phyloP scores from a whole-genome alignment of 495 filamentous ascomycete genomes.

The Penicillium longicatenatum region DNA sequence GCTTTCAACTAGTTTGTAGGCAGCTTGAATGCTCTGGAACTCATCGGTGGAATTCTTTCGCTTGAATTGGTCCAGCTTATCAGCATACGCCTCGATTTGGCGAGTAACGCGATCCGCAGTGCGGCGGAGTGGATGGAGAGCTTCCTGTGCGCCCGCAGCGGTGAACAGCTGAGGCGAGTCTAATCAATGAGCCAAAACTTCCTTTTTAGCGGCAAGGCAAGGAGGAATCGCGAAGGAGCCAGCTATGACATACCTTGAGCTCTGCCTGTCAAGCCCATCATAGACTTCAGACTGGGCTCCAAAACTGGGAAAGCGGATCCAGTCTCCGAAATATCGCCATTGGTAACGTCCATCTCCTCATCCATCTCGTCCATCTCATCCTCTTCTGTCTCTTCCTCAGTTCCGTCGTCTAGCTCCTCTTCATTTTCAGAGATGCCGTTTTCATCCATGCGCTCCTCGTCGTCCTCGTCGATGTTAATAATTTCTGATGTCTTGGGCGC shows the following conservation, averaged over 20 bases:
- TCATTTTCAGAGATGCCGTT: constrained; percentile 8
- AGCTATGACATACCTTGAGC: constrained; percentile 18
- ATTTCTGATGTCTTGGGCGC: constrained; percentile 35
- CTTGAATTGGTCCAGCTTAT: constrained; percentile 61
- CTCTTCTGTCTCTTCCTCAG: constrained; percentile 20
- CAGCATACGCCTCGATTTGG: constrained; percentile 68
- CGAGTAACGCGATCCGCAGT: constrained; percentile 61
- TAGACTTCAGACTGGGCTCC: constrained; percentile 23
- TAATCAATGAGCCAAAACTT: constrained; percentile 20
- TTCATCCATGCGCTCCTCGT: constrained; percentile 27
- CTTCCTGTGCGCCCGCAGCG: constrained; percentile 51
- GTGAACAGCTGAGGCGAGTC: constrained; percentile 46
- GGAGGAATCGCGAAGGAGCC: neutral
- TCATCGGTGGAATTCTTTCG: constrained; percentile 41
- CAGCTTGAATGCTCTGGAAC: constrained; percentile 41
- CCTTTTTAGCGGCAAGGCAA: neutral
- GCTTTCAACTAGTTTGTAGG: constrained; percentile 46
- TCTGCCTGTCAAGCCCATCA: constrained; percentile 11
- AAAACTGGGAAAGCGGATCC: constrained; percentile 21
- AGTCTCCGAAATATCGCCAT: constrained; percentile 25
- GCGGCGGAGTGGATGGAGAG: constrained; percentile 56
- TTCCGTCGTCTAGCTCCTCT: constrained; percentile 21
- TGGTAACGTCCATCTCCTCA: constrained; percentile 23
- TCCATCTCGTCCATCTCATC: constrained; percentile 36
- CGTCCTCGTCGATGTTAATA: constrained; percentile 46